Conservation (phyloP, 2,329 filamentous ascomycete genomes). For the Aureobasidium namibiae region DNA sequence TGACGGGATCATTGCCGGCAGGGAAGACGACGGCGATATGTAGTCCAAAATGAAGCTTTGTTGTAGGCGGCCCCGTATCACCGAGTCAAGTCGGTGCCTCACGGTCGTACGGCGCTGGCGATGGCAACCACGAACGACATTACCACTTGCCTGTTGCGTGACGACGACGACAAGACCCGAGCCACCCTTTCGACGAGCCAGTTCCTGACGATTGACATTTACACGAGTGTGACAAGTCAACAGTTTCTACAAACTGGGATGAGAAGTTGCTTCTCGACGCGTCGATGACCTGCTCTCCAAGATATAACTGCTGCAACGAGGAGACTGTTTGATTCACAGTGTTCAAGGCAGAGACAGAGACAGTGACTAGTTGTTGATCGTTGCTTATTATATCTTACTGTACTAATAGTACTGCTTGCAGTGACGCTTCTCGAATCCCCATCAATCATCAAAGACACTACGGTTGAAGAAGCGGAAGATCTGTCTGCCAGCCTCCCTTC, state of each 20-base stretch:
- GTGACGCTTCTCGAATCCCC: background rate
- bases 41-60: background rate
- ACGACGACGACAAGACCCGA: background rate
- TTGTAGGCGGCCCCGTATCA: no score
- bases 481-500: conserved; percentile 65
- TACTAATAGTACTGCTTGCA: background rate
- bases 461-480: conserved; percentile 75
- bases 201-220: background rate
- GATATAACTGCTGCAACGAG: background rate
- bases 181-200: background rate
- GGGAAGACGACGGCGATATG: no score
- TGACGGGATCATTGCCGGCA: no score
- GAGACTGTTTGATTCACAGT: background rate
- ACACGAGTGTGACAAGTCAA: background rate
- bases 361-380: background rate
- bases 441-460: conserved; percentile 45
- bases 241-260: background rate
- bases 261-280: background rate
- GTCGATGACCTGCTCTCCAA: background rate
- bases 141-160: background rate
- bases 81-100: no score
- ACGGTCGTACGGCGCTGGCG: background rate
- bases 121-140: background rate
- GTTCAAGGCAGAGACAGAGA: background rate
- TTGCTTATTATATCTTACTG: background rate